Conservation (phyloP, 139 green algal genomes). For the Coelastrella sp. region DNA sequence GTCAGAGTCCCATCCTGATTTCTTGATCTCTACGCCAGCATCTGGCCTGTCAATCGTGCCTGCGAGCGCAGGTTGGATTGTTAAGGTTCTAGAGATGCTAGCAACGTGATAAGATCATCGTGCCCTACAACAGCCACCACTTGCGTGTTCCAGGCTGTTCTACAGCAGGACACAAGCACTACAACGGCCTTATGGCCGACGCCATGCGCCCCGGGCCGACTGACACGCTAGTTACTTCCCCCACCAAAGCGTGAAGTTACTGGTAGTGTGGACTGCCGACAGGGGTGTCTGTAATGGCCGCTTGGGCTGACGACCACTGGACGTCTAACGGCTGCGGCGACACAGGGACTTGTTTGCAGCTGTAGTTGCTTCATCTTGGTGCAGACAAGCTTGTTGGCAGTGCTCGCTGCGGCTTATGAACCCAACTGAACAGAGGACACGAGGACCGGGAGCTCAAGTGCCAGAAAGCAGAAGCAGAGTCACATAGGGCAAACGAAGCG, state of each 20-base stretch:
- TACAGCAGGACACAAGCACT: conserved; percentile 4
- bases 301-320: background rate
- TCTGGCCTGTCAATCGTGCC: conserved; percentile 7
- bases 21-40: conserved; percentile 48
- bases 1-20: conserved; percentile 29
- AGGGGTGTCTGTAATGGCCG: background rate
- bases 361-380: too few species aligned
- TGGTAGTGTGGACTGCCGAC: background rate
- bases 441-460: background rate
- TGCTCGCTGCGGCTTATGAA: background rate
- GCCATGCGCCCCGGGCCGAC: background rate
- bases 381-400: too few species aligned
- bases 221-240: background rate
- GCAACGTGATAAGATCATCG: background rate
- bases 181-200: background rate
- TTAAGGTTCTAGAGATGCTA: too few species aligned
- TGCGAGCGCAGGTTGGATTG: background rate
- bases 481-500: too few species aligned
- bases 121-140: background rate
- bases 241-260: conserved; percentile 6
- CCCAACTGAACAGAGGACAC: background rate
- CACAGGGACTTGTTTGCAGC: background rate
- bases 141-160: background rate
- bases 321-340: background rate
- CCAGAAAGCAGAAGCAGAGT: background rate